Percentiles rank a stretch among this genome's conserved stretches.
These are phyloP conservation scores for Acanthamoeba castellanii DNA, from an alignment of 208 protist species.

Conservation along the genomic window DNA sequence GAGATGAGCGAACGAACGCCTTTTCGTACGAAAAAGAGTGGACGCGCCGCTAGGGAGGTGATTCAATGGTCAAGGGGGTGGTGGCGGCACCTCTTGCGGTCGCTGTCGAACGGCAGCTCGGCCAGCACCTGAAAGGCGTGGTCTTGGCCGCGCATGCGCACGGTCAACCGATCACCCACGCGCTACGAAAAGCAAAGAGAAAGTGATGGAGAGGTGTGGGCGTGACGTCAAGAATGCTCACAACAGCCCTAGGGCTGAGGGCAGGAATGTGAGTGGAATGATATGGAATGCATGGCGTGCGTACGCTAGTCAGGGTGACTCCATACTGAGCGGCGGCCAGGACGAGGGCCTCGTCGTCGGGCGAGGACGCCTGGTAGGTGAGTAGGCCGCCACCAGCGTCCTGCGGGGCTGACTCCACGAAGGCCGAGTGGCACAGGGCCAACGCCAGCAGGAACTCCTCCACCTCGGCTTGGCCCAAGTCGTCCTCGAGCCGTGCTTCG, in stretches of 20 bases:
- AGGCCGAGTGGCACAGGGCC: slow-evolving; percentile 44
- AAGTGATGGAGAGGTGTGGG: neutral
- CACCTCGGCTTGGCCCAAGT: neutral
- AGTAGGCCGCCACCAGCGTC: neutral
- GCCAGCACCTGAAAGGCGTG: slow-evolving; percentile 11
- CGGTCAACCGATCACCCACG: neutral
- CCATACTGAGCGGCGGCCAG: slow-evolving; percentile 90
- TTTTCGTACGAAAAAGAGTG: neutral
- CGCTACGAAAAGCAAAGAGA: neutral
- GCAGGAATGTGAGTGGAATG: slow-evolving; percentile 83
- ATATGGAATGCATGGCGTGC: neutral
- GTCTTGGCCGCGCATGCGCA: neutral
- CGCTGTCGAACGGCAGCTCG: slow-evolving; percentile 61
- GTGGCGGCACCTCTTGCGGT: neutral
- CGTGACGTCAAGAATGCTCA: neutral
- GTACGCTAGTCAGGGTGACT: slow-evolving; percentile 32
- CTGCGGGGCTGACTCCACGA: neutral
- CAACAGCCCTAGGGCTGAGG: slow-evolving; percentile 80
- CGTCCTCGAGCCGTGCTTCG: slow-evolving; percentile 72
- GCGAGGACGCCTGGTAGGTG: slow-evolving; percentile 94
- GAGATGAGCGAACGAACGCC: too few relatives aligned
- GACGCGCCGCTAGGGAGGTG: neutral
- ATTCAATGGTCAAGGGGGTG: neutral
- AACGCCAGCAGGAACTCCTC: slow-evolving; percentile 46
- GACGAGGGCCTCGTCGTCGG: slow-evolving; percentile 95